phyloP scores from a whole-genome alignment of 768 basidiomycete genomes.

The Tylopilus balloui region DNA sequence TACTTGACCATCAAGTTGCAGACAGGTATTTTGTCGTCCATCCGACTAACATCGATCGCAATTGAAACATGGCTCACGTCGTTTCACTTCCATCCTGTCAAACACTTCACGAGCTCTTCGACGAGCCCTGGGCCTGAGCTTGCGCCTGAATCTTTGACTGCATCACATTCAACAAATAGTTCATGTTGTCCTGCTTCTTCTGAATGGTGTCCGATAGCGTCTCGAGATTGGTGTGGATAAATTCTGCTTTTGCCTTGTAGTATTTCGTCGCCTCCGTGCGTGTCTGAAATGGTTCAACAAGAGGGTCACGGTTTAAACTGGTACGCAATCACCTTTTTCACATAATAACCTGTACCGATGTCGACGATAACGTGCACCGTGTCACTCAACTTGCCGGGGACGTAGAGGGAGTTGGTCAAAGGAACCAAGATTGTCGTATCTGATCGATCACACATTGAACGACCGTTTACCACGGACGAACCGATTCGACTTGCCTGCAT shows the following conservation, averaged over 20 bases:
- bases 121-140: conserved; percentile 8
- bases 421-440: conserved; percentile 90
- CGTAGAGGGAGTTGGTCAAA: conserved; percentile 90
- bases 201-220: conserved; percentile 83
- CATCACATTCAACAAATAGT: conserved; percentile 65
- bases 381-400: conserved; percentile 85
- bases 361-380: conserved; percentile 88
- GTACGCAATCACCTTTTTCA: conserved; percentile 69
- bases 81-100: neutral
- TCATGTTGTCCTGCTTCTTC: conserved; percentile 89
- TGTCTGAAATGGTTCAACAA: conserved; percentile 46
- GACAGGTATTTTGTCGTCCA: neutral
- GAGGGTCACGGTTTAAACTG: neutral
- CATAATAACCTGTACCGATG: conserved; percentile 94
- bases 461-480: neutral
- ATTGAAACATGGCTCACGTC: neutral
- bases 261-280: conserved; percentile 75
- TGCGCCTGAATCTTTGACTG: conserved; percentile 51
- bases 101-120: conserved; percentile 21
- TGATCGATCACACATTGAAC: conserved; percentile 27
- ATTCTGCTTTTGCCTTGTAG: conserved; percentile 77
- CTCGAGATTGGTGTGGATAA: conserved; percentile 79
- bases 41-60: neutral
- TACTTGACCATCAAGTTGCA: neutral
- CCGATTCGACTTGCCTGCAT: conserved; percentile 43